phyloP scores from a whole-genome alignment of 192 early-diverging fungal species.

The Coemansia sp. region DNA sequence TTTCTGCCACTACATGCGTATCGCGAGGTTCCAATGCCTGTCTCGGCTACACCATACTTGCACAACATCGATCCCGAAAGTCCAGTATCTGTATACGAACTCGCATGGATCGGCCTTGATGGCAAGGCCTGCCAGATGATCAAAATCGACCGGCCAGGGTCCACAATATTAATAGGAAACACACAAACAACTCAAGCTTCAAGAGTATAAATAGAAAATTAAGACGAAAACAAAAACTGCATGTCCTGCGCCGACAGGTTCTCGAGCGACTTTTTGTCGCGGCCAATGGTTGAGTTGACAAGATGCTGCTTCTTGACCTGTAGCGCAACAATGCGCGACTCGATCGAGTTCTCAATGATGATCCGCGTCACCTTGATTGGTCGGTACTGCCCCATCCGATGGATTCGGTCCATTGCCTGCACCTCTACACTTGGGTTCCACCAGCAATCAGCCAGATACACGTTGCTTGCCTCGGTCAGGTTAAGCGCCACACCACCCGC shows the following conservation, averaged over 20 bases:
- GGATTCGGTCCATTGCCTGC: constrained; percentile 95
- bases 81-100: constrained; percentile 7
- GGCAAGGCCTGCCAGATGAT: constrained; percentile 14
- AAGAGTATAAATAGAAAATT: constrained; percentile 15
- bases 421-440: constrained; percentile 67
- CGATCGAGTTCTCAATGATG: constrained; percentile 93
- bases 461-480: constrained; percentile 83
- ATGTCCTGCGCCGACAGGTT: constrained; percentile 73
- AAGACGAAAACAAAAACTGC: constrained; percentile 80
- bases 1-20: constrained; percentile 11
- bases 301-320: constrained; percentile 93
- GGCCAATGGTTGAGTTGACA: constrained; percentile 83
- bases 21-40: constrained; percentile 13
- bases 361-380: constrained; percentile 86
- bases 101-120: constrained; percentile 9
- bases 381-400: constrained; percentile 85
- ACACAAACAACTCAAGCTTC: background rate
- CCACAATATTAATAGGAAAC: background rate
- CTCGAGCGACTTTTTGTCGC: constrained; percentile 73
- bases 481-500: constrained; percentile 93
- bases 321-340: constrained; percentile 82
- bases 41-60: constrained; percentile 11
- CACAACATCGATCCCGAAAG: constrained; percentile 3
- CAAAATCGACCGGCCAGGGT: background rate
- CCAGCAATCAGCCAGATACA: constrained; percentile 67